These are phyloP conservation scores for Fusarium napiforme DNA, from an alignment of 2,329 filamentous ascomycete genomes.

Conservation along the genomic window DNA sequence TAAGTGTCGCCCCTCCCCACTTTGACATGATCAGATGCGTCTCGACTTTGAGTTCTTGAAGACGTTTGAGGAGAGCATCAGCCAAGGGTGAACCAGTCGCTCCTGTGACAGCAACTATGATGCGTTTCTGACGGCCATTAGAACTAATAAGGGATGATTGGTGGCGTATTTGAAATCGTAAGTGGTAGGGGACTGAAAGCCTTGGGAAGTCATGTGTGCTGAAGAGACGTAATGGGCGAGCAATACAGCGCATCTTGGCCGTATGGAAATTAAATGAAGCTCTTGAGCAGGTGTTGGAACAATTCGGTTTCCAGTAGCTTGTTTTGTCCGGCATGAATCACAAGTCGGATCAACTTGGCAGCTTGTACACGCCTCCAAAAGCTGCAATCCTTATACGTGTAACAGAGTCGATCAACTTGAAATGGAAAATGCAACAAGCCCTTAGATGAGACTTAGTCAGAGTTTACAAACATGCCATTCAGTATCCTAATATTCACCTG, in stretches of 20 bases:
- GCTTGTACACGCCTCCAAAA: background rate
- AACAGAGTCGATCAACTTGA: background rate
- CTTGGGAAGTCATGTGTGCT: fast-evolving
- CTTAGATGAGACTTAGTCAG: background rate
- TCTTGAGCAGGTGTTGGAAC: fast-evolving
- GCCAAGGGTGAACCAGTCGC: background rate
- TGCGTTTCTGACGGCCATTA: background rate
- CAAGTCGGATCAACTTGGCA: background rate
- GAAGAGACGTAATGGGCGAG: background rate
- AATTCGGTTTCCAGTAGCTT: fast-evolving
- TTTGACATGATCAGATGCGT: background rate
- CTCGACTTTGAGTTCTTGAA: background rate
- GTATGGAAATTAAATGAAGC: fast-evolving
- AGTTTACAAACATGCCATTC: background rate
- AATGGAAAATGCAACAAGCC: background rate
- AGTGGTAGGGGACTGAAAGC: fast-evolving
- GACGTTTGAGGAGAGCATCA: background rate
- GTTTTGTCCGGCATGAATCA: fast-evolving
- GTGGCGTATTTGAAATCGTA: background rate
- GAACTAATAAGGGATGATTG: fast-evolving
- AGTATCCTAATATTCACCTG: too few species aligned
- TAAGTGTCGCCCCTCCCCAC: background rate
- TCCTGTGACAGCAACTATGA: background rate
- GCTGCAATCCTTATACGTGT: background rate
- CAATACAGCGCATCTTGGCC: background rate